Evolutionary conservation across 2,329 filamentous ascomycete species (phyloP), one percentile per base, ranked within the genome.

Genomic region (Fusarium continuum): DNA sequence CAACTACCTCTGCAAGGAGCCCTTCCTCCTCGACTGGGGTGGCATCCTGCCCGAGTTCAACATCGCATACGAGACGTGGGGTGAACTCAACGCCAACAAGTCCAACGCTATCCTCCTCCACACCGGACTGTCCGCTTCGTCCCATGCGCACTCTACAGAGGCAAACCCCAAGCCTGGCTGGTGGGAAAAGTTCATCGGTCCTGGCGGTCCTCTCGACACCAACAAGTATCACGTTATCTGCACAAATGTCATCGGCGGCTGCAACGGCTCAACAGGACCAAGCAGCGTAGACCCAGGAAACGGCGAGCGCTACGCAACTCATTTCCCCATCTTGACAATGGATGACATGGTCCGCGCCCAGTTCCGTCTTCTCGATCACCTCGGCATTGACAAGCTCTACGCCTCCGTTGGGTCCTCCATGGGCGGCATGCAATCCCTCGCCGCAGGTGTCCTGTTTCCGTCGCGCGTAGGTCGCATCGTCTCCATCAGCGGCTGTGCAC

Each of bases 141-240:
- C 93, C 54, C 95, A 99, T 78, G 95, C 95, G 3, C 93, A 93
- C 73, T 97, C 93, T 55, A 98, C 94, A n/a, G 83, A 86, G 47
- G 80, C 83, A 9, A 99, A 99, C 75, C 85, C 91, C 0, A 91
- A 93, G 75, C 90, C 93, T 0, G 95, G 95, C 4, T 99, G 95
- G 95, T 99, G 95, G 95, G 95, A 99, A 78, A 94, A 91, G 76
- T 99, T 99, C 75, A 98, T 99, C 72, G 95, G 95, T 0, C 91
- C 93, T 0, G 92, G 91, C 1, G 84, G 85, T 17, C 91, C 92
- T 10, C 79, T 99, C 9, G 92, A 99, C 75, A 99, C 95, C 2
- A 80, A 94, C 76, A 94, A 92, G 74, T 96, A 96, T 80, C 92
- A 93, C 73, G 80, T 99, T 58, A 92, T 99, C 60, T 99, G 95